A percentile compares a stretch with the other conserved stretches of the same genome.
These are phyloP conservation scores for Aspergillus sp. DNA, from an alignment of 2,329 filamentous ascomycete genomes.

Conservation along the genomic window DNA sequence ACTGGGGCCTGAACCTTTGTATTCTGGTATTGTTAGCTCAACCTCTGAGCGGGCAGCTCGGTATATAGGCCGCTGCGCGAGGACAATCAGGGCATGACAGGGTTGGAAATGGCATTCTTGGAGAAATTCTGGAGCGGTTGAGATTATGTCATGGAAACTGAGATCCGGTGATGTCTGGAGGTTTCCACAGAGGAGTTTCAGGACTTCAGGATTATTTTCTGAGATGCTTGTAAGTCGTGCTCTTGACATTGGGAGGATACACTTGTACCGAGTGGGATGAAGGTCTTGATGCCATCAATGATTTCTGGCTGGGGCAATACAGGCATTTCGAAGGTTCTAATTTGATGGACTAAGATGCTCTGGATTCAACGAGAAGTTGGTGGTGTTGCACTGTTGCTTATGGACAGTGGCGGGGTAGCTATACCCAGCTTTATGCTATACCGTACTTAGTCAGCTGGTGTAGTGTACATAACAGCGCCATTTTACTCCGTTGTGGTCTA, in stretches of 20 bases:
- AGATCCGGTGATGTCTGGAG: slow-evolving; percentile 3
- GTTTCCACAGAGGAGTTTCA: slow-evolving; percentile 11
- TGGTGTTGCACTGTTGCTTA: too few species aligned
- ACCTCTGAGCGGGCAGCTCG: slow-evolving; percentile 4
- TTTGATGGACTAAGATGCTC: too few species aligned
- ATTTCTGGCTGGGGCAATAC: too few species aligned
- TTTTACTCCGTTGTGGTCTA: too few species aligned
- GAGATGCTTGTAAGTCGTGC: background rate
- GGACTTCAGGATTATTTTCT: slow-evolving; percentile 17
- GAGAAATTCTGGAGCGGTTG: slow-evolving; percentile 3
- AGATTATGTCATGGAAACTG: slow-evolving; percentile 14
- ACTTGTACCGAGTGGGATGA: background rate
- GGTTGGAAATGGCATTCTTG: background rate
- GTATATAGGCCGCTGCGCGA: slow-evolving; percentile 6
- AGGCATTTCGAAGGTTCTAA: too few species aligned
- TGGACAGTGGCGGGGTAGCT: too few species aligned
- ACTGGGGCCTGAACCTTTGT: slow-evolving; percentile 46
- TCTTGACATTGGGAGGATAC: background rate
- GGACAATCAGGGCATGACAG: background rate
- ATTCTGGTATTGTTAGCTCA: slow-evolving; percentile 24
- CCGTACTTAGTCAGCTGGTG: too few species aligned
- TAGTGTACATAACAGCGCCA: too few species aligned
- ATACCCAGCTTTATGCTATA: too few species aligned
- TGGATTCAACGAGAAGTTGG: too few species aligned
- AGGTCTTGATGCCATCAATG: background rate